A percentile compares a stretch with the other conserved stretches of the same genome.
Evolutionary conservation across 768 basidiomycete species (phyloP).

Genomic region (Xerocomellus intermedius): DNA sequence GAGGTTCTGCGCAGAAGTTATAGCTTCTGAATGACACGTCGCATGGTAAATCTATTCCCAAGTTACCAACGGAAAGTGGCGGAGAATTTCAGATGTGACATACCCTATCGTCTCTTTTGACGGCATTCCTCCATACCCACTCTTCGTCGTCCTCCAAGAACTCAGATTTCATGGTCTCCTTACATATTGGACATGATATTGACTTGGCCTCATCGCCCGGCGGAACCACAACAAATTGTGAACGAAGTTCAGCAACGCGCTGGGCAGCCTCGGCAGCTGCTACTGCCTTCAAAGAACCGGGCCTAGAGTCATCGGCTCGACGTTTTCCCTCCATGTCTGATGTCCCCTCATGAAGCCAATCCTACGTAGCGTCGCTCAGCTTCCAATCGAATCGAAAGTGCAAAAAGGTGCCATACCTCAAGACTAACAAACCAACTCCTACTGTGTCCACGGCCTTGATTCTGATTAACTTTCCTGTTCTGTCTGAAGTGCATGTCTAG

Average conservation of each 20-base stretch:
- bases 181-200: conserved; percentile 93
- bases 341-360: conserved; percentile 79
- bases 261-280: conserved; percentile 66
- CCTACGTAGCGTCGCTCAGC: conserved; percentile 45
- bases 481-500: conserved; percentile 96
- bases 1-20: conserved; percentile 59
- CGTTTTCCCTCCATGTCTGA: conserved; percentile 68
- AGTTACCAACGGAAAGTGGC: neutral
- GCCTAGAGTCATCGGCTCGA: conserved; percentile 50
- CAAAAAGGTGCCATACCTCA: conserved; percentile 57
- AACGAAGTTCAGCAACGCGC: conserved; percentile 71
- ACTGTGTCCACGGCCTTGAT: conserved; percentile 79
- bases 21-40: conserved; percentile 86
- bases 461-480: conserved; percentile 80
- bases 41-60: conserved; percentile 81
- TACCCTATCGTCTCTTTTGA: conserved; percentile 81
- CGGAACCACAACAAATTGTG: conserved; percentile 86
- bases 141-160: conserved; percentile 96
- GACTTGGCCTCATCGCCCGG: conserved; percentile 81
- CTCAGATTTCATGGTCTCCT: conserved; percentile 87
- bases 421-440: conserved; percentile 85
- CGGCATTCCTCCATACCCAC: conserved; percentile 96
- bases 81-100: conserved; percentile 20
- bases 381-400: neutral
- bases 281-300: conserved; percentile 53